phyloP scores from a whole-genome alignment of 2,329 filamentous ascomycete genomes.

The Claviceps pazoutovae region DNA sequence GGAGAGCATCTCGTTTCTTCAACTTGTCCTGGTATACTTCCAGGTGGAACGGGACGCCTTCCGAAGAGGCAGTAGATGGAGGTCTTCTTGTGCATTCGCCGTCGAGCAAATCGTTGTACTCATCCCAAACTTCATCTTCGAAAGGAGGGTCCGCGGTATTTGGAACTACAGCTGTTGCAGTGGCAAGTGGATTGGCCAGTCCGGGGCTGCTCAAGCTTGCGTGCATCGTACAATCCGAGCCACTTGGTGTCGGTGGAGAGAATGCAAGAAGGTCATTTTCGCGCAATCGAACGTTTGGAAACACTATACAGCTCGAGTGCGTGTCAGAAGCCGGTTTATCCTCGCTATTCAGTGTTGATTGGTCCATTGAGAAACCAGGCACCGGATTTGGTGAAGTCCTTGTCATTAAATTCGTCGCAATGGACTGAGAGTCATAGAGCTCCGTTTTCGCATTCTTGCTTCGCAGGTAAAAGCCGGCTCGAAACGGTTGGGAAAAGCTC shows the following conservation, averaged over 20 bases:
- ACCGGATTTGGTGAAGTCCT: conserved; percentile 24
- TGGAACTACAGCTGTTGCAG: conserved; percentile 54
- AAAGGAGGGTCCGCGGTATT: conserved; percentile 45
- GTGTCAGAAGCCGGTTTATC: conserved; percentile 18
- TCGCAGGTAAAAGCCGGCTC: conserved; percentile 31
- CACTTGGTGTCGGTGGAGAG: conserved; percentile 44
- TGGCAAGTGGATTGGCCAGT: conserved; percentile 39
- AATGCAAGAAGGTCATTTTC: conserved; percentile 59
- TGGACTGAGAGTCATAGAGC: conserved; percentile 20
- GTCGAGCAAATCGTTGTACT: conserved; percentile 80
- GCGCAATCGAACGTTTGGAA: conserved; percentile 17
- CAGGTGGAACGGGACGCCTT: conserved; percentile 41
- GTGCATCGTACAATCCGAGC: conserved; percentile 46
- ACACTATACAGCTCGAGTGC: conserved; percentile 17
- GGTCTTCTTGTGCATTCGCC: conserved; percentile 36
- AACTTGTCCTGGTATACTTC: conserved; percentile 31
- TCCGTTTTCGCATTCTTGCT: conserved; percentile 17
- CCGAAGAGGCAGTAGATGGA: conserved; percentile 41
- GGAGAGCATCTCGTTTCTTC: conserved; percentile 23
- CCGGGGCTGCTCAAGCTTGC: conserved; percentile 50
- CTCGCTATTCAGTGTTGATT: conserved; percentile 18
- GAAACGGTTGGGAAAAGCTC: conserved; percentile 78
- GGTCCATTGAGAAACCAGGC: conserved; percentile 23
- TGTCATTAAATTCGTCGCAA: conserved; percentile 35
- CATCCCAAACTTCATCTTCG: conserved; percentile 88